Conservation (phyloP, 2,329 filamentous ascomycete genomes). For the Ceratocystis destructans region DNA sequence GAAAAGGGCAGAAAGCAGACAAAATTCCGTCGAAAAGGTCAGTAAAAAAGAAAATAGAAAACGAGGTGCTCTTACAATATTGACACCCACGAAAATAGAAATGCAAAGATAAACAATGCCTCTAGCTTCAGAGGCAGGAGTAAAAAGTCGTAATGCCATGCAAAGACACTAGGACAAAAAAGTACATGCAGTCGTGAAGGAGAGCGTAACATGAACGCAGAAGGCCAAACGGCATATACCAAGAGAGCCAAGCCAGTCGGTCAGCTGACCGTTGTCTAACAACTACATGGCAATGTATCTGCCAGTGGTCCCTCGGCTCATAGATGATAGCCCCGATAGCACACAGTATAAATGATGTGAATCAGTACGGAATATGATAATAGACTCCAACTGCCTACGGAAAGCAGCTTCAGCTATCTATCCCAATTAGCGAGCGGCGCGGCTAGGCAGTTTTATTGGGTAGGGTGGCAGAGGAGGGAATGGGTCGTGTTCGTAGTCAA, state of each 20-base stretch:
- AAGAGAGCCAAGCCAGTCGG: background rate
- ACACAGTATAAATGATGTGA: no score
- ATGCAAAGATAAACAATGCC: background rate
- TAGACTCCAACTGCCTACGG: background rate
- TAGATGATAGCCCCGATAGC: no score
- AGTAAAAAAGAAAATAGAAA: no score
- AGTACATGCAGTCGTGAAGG: constrained; percentile 1
- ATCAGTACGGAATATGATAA: background rate
- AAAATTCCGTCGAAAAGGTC: background rate
- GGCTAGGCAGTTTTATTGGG: background rate
- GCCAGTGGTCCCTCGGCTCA: no score
- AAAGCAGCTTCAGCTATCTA: background rate
- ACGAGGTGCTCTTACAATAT: background rate
- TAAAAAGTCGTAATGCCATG: background rate
- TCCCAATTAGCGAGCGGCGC: background rate
- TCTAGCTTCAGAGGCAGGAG: background rate
- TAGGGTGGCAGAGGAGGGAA: constrained; percentile 5
- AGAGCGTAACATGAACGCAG: constrained; percentile 3
- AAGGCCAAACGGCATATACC: constrained; percentile 1
- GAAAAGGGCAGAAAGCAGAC: background rate
- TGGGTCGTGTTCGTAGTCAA: constrained; percentile 14
- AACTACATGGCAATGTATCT: no score
- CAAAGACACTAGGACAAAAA: background rate
- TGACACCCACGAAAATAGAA: background rate
- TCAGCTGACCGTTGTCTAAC: background rate